Evolutionary conservation across 2,329 filamentous ascomycete genomes (phyloP).

Genomic region (Esteya vermicola): DNA sequence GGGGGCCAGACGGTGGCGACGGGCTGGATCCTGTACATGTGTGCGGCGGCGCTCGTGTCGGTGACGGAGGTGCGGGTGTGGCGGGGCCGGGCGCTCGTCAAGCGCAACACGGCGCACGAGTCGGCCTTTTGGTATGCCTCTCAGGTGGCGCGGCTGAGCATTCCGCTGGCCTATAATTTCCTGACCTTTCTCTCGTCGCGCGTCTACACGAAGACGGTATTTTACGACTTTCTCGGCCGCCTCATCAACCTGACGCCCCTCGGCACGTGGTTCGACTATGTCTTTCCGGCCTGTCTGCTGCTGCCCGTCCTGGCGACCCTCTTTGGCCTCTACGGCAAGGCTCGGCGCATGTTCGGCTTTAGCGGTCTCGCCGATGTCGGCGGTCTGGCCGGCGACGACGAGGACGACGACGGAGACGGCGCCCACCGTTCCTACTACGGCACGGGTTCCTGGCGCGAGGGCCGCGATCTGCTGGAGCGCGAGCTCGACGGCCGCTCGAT

Average conservation of each 20-base stretch:
- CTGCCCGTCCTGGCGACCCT: conserved; percentile 73
- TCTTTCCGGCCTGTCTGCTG: conserved; percentile 81
- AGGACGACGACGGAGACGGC: conserved; percentile 53
- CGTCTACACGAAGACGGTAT: conserved; percentile 65
- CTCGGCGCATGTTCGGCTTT: conserved; percentile 66
- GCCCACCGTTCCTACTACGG: conserved; percentile 57
- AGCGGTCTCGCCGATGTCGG: conserved; percentile 65
- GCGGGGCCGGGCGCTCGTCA: conserved; percentile 83
- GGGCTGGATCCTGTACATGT: conserved; percentile 94
- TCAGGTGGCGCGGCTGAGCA: conserved; percentile 81
- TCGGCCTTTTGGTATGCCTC: conserved; percentile 92
- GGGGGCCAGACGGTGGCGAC: conserved; percentile 74
- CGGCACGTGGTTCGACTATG: conserved; percentile 69
- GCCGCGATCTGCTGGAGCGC: conserved; percentile 75
- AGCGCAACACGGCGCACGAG: conserved; percentile 81
- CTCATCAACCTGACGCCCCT: conserved; percentile 73
- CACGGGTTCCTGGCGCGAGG: conserved; percentile 80
- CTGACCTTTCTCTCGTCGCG: conserved; percentile 68
- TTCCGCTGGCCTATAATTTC: conserved; percentile 93
- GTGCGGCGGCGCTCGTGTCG: conserved; percentile 69
- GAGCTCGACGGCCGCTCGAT: conserved; percentile 57
- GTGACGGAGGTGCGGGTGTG: conserved; percentile 94
- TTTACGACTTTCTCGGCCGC: conserved; percentile 74
- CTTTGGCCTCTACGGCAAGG: conserved; percentile 78
- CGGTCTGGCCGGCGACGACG: conserved; percentile 53